These are phyloP conservation scores for Neostapfia colusana DNA, from an alignment of 176 grass and related monocot genomes.

Conservation along the genomic window DNA sequence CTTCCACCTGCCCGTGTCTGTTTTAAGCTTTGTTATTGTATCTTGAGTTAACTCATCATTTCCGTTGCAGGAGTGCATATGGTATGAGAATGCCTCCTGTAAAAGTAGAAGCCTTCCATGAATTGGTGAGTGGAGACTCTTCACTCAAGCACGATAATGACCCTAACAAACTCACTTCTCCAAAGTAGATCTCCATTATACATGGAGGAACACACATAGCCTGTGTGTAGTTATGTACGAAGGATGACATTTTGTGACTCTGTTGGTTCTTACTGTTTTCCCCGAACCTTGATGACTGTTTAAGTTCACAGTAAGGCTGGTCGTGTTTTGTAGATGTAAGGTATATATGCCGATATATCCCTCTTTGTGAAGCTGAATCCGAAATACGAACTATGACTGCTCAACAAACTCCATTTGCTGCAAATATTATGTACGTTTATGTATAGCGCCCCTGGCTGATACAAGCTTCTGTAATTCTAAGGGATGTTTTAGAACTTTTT, in stretches of 20 bases:
- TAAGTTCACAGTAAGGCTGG: not conserved
- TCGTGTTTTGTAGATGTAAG: slow-evolving; percentile 10
- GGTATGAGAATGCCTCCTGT: slow-evolving; percentile 65
- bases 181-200: not conserved
- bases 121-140: slow-evolving; percentile 71
- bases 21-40: not conserved
- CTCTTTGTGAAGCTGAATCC: not conserved
- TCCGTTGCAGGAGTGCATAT: slow-evolving; percentile 61
- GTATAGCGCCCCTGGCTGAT: too few relatives aligned
- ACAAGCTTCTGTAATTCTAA: too few relatives aligned
- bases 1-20: not conserved
- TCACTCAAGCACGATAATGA: slow-evolving; percentile 65
- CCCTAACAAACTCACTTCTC: slow-evolving; percentile 68
- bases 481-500: too few relatives aligned
- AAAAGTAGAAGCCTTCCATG: slow-evolving; percentile 88
- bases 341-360: not conserved
- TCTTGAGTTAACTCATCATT: slow-evolving; percentile 5
- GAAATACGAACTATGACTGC: too few relatives aligned
- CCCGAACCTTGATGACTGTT: not conserved
- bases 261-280: not conserved
- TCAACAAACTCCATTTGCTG: not conserved
- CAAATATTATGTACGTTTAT: not conserved
- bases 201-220: too few relatives aligned
- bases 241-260: not conserved
- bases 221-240: slow-evolving; percentile 6